A percentile compares a stretch with the other conserved stretches of the same genome.
These are phyloP conservation scores for Penicillium tannophilum DNA, from an alignment of 495 filamentous ascomycete species.

Conservation along the genomic window DNA sequence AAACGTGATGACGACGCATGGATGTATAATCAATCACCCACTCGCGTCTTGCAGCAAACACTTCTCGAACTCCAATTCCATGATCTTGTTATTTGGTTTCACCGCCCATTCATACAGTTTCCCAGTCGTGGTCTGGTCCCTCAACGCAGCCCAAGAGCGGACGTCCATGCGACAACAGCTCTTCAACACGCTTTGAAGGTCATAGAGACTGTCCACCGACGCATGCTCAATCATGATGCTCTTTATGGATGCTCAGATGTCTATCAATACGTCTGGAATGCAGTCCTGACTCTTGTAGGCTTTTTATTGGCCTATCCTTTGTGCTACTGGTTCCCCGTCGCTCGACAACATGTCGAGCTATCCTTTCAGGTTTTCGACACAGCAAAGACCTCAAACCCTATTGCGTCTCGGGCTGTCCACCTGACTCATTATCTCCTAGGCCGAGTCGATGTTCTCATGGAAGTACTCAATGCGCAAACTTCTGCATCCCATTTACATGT, in stretches of 20 bases:
- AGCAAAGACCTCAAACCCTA: conserved; percentile 5
- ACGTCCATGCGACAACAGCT: conserved; percentile 28
- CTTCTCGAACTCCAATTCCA: conserved; percentile 33
- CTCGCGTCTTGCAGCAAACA: conserved; percentile 15
- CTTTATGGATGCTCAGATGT: conserved; percentile 30
- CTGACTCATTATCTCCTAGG: conserved; percentile 9
- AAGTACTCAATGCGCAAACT: conserved; percentile 6
- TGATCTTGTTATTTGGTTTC: conserved; percentile 30
- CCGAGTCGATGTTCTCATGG: conserved; percentile 12
- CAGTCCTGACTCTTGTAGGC: conserved; percentile 37
- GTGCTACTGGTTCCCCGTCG: conserved; percentile 40
- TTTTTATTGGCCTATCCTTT: conserved; percentile 57
- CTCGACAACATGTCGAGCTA: conserved; percentile 15
- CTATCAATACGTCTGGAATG: conserved; percentile 38
- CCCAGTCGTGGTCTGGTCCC: conserved; percentile 22
- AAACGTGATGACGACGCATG: conserved; percentile 16
- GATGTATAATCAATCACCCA: conserved; percentile 7
- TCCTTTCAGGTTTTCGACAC: conserved; percentile 22
- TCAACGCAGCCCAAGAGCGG: conserved; percentile 19
- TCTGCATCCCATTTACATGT: neutral
- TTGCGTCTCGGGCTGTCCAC: conserved; percentile 2
- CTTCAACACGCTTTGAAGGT: conserved; percentile 30
- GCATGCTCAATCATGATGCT: conserved; percentile 25
- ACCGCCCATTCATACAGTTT: conserved; percentile 33
- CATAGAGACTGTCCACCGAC: conserved; percentile 20